Evolutionary conservation across 176 grass and related monocot species (phyloP).

Genomic region (Bolboschoenus planiculmis): DNA sequence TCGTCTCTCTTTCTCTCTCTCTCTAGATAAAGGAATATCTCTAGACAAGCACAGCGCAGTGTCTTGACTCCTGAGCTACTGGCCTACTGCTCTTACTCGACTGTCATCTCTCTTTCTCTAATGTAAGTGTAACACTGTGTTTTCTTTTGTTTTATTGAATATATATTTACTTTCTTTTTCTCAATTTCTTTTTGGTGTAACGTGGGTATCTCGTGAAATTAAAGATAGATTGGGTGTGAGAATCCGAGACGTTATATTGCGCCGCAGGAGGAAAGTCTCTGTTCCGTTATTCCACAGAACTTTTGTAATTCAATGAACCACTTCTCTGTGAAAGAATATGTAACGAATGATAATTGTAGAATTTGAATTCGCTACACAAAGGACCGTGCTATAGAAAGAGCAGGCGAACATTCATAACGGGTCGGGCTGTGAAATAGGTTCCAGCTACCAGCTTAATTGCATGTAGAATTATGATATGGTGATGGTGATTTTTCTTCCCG

Average conservation of each 20-base stretch:
- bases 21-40: background rate
- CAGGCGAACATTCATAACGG: background rate
- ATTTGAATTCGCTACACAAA: background rate
- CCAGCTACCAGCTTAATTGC: background rate
- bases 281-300: background rate
- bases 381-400: no score
- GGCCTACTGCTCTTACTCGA: background rate
- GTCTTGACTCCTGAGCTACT: constrained; percentile 6
- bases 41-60: background rate
- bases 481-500: background rate
- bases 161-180: background rate
- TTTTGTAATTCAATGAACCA: background rate
- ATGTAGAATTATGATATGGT: background rate
- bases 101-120: background rate
- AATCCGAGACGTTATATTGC: constrained; percentile 7
- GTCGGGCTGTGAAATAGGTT: background rate
- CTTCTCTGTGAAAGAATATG: background rate
- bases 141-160: background rate
- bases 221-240: background rate
- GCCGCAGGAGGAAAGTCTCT: constrained; percentile 6
- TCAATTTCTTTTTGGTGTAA: background rate
- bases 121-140: background rate
- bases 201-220: constrained; percentile 14
- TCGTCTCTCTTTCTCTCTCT: constrained; percentile 6
- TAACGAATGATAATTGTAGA: background rate